Base-by-base conservation (phyloP, 208 protist species). In the Polymyxa betae region DNA sequence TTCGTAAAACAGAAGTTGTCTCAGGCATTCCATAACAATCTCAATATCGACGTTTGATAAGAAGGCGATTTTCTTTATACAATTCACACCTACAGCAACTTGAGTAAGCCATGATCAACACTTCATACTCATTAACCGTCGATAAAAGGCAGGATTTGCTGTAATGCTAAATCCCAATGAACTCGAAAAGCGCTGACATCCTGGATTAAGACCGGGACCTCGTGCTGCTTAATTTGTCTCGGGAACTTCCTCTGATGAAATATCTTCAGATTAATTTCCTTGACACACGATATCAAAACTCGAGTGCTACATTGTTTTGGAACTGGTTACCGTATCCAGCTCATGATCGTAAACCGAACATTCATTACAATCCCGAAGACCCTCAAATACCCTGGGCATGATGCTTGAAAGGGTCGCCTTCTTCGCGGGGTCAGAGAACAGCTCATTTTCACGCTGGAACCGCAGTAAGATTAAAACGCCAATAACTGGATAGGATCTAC, bases 191-290 rank as follows among this genome's bases (percentile, higher is more conserved):
- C 29, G 54, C 20, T 66, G 54, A 66, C 54, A 29, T 66, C 54
- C 20, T 29, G 20, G 54, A 66, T 66, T 16, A 66, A 29, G 20
- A 66, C 16, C 16, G 54, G 54, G 54, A 66, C 54, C 29, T 66
- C 54, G 29, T 66, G 54, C 54, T 32, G 16, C 20, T 29, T 16
- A 66, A 66, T 66, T 29, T 66, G 16, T 29, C 54, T 66, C 16
- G 54, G 54, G 29, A 29, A 16, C 54, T 32, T 29, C 29, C 54
- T 16, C 54, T 66, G 54, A 29, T 16, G 54, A 29, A 66, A 66
- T 29, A 66, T 16, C 54, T 66, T 66, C 54, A 66, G 29, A 66
- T 66, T 66, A 29, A 66, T 66, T 66, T 66, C 54, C 54, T 66
- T 16, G 29, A 16, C 20, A 16, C 16, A 29, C 20, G 20, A 66